Base-by-base conservation (phyloP, 768 basidiomycete genomes). In the Lepiota venenata region DNA sequence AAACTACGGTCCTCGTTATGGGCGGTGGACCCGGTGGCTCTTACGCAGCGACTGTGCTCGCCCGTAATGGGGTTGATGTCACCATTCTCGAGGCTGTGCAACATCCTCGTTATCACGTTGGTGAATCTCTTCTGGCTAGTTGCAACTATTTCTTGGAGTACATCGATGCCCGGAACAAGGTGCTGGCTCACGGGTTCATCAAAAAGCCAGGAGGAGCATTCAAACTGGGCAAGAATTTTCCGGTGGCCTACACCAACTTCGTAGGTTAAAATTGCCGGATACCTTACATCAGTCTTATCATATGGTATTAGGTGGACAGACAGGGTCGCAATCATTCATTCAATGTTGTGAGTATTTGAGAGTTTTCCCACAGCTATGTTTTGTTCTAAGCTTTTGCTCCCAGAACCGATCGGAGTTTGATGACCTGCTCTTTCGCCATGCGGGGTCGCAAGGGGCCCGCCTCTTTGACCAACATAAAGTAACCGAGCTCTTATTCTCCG, bases 401-500 rank as follows among this genome's bases (percentile, higher is more conserved):
- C 44, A 83, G 82, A 69, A 75, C 32, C 80, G 84, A 36, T 73
- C 83, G 2, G 79, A 84, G 57, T 79, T 81, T 42, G 84, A 87
- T 61, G 68, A 80, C 9, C 57, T 87, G 25, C 73, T 87, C 21
- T 74, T 87, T 27, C 65, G 77, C 9, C 82, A 87, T 49, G 81
- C 85, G 1, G 68, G 62, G 3, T 61, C 68, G 18, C 71, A 66
- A 43, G 83, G 83, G 8, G 79, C 67, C 1, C 58, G 65, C 35
- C 80, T 84, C 6, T 80, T 76, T 61, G 77, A 82, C 59, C 68
- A 71, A 44, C 72, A 72, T 1, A 69, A 71, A 35, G 78, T 81
- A 54, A 70, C 68, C 4, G 69, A 71, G 3, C 64, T 87, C 59
- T 62, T 71, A 15, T 84, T 50, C 16, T 32, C 32, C 32, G 3